phyloP scores from a whole-genome alignment of 352 stramenopile genomes.

The Phytophthora gonapodyides region DNA sequence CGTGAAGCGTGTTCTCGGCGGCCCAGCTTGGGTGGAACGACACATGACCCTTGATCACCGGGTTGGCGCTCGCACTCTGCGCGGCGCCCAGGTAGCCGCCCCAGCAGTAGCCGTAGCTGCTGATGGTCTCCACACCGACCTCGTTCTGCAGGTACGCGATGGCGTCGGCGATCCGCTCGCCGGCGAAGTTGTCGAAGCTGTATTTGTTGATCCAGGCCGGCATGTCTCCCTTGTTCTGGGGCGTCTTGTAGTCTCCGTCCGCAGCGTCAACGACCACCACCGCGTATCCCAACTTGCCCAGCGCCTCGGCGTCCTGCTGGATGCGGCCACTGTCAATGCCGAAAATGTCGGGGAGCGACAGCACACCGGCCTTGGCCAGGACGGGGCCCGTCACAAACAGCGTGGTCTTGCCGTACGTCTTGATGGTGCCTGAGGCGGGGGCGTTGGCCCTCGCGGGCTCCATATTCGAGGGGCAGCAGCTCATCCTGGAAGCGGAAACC shows the following conservation, averaged over 20 bases:
- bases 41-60: slow-evolving; percentile 33
- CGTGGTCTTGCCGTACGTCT: slow-evolving; percentile 37
- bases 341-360: slow-evolving; percentile 56
- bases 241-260: slow-evolving; percentile 38
- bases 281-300: slow-evolving; percentile 53
- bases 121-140: slow-evolving; percentile 26
- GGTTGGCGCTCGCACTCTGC: slow-evolving; percentile 7
- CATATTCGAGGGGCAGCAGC: slow-evolving; percentile 49
- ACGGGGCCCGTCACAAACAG: slow-evolving; percentile 44
- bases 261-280: slow-evolving; percentile 52
- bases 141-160: slow-evolving; percentile 37
- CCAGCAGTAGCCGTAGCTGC: slow-evolving; percentile 51
- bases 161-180: slow-evolving; percentile 21
- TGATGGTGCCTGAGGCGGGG: slow-evolving; percentile 21
- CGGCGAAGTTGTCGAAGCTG: slow-evolving; percentile 18
- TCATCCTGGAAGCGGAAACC: slow-evolving; percentile 22
- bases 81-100: slow-evolving; percentile 35
- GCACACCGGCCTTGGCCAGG: slow-evolving; percentile 35
- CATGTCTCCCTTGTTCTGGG: slow-evolving; percentile 3
- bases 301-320: slow-evolving; percentile 50
- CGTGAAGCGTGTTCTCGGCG: slow-evolving; percentile 26
- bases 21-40: slow-evolving; percentile 40
- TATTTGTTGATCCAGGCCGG: slow-evolving; percentile 23
- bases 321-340: slow-evolving; percentile 53
- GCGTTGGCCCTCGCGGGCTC: slow-evolving; percentile 23